Base-by-base conservation (phyloP, 768 basidiomycete genomes). In the Hydnum rufescens region DNA sequence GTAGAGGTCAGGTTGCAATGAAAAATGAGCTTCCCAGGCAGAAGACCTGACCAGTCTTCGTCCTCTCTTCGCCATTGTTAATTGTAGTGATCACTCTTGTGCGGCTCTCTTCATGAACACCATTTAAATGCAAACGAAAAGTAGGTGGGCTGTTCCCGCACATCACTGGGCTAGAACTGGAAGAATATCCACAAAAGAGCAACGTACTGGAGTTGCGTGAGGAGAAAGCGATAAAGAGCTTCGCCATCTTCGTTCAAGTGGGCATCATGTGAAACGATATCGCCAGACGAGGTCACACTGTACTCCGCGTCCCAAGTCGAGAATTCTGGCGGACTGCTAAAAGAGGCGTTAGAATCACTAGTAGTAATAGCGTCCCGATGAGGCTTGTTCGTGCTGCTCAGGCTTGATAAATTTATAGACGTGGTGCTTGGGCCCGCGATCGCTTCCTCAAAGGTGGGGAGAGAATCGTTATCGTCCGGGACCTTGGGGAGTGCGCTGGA, bases 191-290 rank as follows among this genome's bases (percentile, higher is more conserved):
- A 63, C n/a, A n/a, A n/a, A n/a, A n/a, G n/a, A n/a, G n/a, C n/a
- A n/a, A n/a, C n/a, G n/a, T n/a, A n/a, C 30, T 58, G 61, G 1
- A 77, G 70, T 51, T 79, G 75, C 3, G 70, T 68, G 23, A 82
- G 71, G 18, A 87, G 65, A 63, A 83, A 87, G 53, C 80, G 74
- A 61, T 81, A 83, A 23, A 85, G 70, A 0, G 78, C 77, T 59
- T 80, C 79, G 43, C 80, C 79, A 57, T 82, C 80, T 48, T 71
- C 64, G 53, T 82, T 82, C 44, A 82, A 62, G 60, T 81, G 79
- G 3, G 62, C 65, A 58, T 85, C 83, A 61, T 84, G 82, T 13
- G 81, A 80, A 51, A 84, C 64, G 54, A 81, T 67, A 44, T 76
- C 63, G 2, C 75, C 76, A 39, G 65, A 53, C 31, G 62, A 62